Evolutionary conservation across 2,329 filamentous ascomycete genomes (phyloP), one percentile per base, ranked within the genome.

Genomic region (Phialophora tarda): DNA sequence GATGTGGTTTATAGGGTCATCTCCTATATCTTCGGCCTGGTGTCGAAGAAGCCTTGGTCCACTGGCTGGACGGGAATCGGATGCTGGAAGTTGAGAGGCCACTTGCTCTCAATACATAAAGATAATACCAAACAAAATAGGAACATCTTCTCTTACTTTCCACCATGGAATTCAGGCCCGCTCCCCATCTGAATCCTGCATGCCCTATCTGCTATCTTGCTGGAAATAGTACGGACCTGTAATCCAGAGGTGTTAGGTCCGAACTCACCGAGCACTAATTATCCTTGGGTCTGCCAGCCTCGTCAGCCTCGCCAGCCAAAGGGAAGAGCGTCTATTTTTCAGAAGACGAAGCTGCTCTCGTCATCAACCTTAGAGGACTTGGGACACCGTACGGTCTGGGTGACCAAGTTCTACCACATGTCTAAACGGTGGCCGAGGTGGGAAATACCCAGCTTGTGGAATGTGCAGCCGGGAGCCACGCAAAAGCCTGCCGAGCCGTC

Each of bases 11-110:
- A 77, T 84, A 83, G 83, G 82, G 65, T 83, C 83, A 84, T 84
- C 82, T 77, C 80, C 83, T 84, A 84, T 80, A 74, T 66, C 78
- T 82, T 80, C 78, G 78, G 78, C 81, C 81, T 82, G 78, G 80
- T 67, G 73, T 74, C 75, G 73, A 76, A 74, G 76, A 77, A 73
- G 77, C 78, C 74, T 68, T 26, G n/a, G 54, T 74, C 74, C 72
- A 74, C 76, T 74, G 74, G 74, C 64, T 68, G 71, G 74, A 65
- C 55, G 56, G 79, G 82, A 84, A 84, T 77, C 72, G 68, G 83
- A 84, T 85, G 83, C 83, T 80, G 82, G 77, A 74, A 21, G 50
- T 58, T 50, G 59, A 62, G 65, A 51, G 14, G 34, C 24, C 23
- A 68, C 7, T 34, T 34, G 53, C 53, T 80, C 81, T 78, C 70